phyloP scores from a whole-genome alignment of 371 early-diverging fungal genomes.

The Mucor racemosus region DNA sequence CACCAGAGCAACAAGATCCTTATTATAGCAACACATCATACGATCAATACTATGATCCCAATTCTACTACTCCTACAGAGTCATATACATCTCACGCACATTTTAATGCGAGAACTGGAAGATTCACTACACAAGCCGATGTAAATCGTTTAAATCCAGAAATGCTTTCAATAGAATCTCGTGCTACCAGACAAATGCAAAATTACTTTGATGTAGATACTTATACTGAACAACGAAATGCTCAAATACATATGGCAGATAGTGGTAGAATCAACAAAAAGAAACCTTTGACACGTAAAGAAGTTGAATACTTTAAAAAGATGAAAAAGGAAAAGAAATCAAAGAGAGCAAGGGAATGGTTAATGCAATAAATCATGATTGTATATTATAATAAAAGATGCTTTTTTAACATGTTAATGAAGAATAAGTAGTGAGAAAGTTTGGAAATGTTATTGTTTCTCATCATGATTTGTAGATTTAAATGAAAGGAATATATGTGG shows the following conservation, averaged over 20 bases:
- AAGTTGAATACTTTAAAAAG: conserved; percentile 46
- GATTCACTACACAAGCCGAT: conserved; percentile 51
- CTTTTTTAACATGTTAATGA: too few species aligned
- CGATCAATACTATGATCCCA: conserved; percentile 6
- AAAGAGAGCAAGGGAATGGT: conserved; percentile 48
- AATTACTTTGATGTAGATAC: conserved; percentile 55
- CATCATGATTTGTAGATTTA: too few species aligned
- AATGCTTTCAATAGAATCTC: conserved; percentile 38
- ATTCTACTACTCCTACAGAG: neutral
- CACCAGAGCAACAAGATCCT: neutral
- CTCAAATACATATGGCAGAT: conserved; percentile 16
- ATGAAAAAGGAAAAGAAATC: conserved; percentile 51
- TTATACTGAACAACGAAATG: conserved; percentile 45
- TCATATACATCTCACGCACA: conserved; percentile 49
- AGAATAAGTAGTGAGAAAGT: too few species aligned
- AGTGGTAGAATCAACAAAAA: conserved; percentile 24
- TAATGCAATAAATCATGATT: conserved; percentile 23
- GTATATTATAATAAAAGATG: too few species aligned
- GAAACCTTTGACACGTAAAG: conserved; percentile 43
- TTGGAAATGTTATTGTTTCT: too few species aligned
- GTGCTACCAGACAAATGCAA: conserved; percentile 53
- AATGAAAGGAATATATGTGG: too few species aligned
- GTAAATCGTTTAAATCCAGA: conserved; percentile 46
- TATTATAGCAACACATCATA: neutral
- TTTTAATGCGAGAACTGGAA: conserved; percentile 58